Evolutionary conservation across 2,329 filamentous ascomycete species (phyloP).

Genomic region (Pestalotiopsis fici): DNA sequence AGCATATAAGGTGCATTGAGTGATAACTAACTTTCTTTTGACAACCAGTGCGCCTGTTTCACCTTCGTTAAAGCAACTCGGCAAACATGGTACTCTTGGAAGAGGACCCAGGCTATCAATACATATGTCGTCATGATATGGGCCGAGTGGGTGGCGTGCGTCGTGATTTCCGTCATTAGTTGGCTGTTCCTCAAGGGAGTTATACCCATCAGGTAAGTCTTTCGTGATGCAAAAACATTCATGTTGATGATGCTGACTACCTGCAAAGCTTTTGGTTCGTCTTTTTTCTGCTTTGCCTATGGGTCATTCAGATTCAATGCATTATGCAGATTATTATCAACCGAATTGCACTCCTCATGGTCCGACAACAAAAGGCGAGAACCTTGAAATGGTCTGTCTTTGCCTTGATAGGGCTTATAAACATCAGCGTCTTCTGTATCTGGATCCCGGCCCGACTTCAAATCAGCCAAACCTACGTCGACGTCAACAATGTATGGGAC

Average conservation of each 20-base stretch:
- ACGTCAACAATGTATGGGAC: constrained; percentile 53
- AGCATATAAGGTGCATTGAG: neutral
- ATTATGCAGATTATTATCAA: constrained; percentile 58
- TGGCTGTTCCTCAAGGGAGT: constrained; percentile 24
- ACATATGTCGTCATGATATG: constrained; percentile 36
- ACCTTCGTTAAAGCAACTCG: constrained; percentile 26
- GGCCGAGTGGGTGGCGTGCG: constrained; percentile 28
- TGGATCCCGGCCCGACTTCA: constrained; percentile 55
- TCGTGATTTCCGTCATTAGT: constrained; percentile 26
- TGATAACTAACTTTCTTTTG: neutral
- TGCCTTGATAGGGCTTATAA: constrained; percentile 48
- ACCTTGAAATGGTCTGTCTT: constrained; percentile 46
- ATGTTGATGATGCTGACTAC: neutral
- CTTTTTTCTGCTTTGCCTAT: constrained; percentile 3
- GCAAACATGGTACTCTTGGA: constrained; percentile 25
- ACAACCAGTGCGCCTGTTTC: constrained; percentile 24
- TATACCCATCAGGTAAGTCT: constrained; percentile 7
- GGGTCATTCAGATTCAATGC: constrained; percentile 43
- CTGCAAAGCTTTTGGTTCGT: constrained; percentile 12
- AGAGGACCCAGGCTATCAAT: constrained; percentile 23
- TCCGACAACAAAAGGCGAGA: constrained; percentile 33
- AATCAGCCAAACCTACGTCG: constrained; percentile 38
- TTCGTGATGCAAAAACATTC: neutral
- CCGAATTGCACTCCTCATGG: constrained; percentile 47
- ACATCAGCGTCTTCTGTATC: constrained; percentile 53